These are phyloP conservation scores for Porogramme epimiltina DNA, from an alignment of 1,284 basidiomycete species.

Conservation along the genomic window DNA sequence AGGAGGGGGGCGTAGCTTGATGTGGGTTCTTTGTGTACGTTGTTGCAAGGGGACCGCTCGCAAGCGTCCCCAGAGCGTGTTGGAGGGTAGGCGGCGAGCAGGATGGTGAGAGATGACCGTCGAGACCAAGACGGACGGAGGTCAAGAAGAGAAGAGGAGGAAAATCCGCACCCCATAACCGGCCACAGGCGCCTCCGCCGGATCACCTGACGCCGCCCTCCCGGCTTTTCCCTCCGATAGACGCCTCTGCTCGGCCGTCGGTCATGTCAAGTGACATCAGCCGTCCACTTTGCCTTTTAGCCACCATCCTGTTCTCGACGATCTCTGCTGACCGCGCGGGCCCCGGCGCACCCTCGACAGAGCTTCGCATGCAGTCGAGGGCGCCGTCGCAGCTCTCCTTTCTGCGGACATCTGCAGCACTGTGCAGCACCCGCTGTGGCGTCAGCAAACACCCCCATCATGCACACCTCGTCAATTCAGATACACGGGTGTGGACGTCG, in stretches of 20 bases:
- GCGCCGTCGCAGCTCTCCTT: too few species aligned
- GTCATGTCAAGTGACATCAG: too few species aligned
- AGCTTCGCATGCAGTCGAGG: too few species aligned
- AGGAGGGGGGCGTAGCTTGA: constrained; percentile 28
- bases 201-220: constrained; percentile 21
- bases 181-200: constrained; percentile 8
- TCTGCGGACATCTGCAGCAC: neutral
- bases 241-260: neutral
- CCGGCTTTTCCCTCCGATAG: constrained; percentile 13
- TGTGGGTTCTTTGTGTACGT: constrained; percentile 39
- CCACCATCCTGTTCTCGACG: neutral
- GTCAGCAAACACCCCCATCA: neutral
- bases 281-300: too few species aligned
- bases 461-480: constrained; percentile 3
- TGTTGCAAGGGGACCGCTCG: constrained; percentile 42
- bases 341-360: too few species aligned
- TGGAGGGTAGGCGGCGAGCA: constrained; percentile 11
- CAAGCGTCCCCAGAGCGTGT: constrained; percentile 35
- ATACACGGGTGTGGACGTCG: constrained; percentile 1
- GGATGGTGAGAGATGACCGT: constrained; percentile 17
- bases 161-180: constrained; percentile 23
- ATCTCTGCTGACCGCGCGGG: neutral
- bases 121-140: neutral
- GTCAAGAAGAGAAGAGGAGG: constrained; percentile 32
- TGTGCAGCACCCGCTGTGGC: neutral